Evolutionary conservation across 2,329 filamentous ascomycete genomes (phyloP).

Genomic region (Stachybotrys chlorohalonatus): DNA sequence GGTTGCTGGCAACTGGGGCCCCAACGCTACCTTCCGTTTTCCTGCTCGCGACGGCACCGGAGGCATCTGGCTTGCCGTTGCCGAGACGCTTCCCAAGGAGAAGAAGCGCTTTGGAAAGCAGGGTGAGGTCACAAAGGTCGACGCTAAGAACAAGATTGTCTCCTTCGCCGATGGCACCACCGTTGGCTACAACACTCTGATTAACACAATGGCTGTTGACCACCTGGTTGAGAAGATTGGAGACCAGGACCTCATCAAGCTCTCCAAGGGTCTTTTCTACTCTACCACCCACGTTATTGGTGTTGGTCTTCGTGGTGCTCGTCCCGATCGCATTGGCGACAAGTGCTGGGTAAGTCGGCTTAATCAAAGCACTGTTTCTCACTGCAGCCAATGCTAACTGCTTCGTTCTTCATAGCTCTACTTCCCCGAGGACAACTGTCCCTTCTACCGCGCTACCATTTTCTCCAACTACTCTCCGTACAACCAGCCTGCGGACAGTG

Average conservation of each 20-base stretch:
- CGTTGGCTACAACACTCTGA: slow-evolving; percentile 82
- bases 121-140: slow-evolving; percentile 76
- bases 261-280: slow-evolving; percentile 91
- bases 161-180: slow-evolving; percentile 77
- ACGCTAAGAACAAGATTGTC: slow-evolving; percentile 77
- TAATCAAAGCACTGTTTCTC: not conserved
- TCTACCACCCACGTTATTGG: slow-evolving; percentile 96
- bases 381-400: slow-evolving; percentile 11
- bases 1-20: slow-evolving; percentile 94
- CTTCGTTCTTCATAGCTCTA: slow-evolving; percentile 52
- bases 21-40: slow-evolving; percentile 97
- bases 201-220: slow-evolving; percentile 96
- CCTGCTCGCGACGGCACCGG: slow-evolving; percentile 91
- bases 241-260: slow-evolving; percentile 70
- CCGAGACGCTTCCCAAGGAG: slow-evolving; percentile 82
- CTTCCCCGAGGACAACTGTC: slow-evolving; percentile 98
- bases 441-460: slow-evolving; percentile 98
- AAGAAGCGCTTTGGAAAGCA: slow-evolving; percentile 86
- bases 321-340: slow-evolving; percentile 93
- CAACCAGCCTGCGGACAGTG: slow-evolving; percentile 81
- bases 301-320: slow-evolving; percentile 83
- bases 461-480: slow-evolving; percentile 99
- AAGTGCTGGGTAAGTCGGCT: slow-evolving; percentile 78
- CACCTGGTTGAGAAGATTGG: slow-evolving; percentile 78
- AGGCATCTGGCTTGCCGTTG: slow-evolving; percentile 98